phyloP scores from a whole-genome alignment of 2,329 filamentous ascomycete species.

The Mariannaea elegans region DNA sequence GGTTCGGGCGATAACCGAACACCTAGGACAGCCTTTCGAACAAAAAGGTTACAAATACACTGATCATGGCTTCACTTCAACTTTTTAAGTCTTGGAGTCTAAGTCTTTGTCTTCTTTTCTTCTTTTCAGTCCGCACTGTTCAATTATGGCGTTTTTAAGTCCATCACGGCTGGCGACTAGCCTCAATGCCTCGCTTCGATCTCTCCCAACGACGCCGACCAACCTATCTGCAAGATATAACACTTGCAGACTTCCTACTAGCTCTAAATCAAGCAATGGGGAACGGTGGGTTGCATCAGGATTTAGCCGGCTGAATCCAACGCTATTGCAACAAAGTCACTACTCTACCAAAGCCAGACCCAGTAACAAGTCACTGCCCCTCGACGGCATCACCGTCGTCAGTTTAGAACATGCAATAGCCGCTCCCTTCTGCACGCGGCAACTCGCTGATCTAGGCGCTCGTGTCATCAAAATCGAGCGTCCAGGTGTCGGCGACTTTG shows the following conservation, averaged over 20 bases:
- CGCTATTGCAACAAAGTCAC: neutral
- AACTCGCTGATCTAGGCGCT: conserved; percentile 62
- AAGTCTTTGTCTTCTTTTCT: no score
- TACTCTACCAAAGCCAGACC: conserved; percentile 6
- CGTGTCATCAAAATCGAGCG: conserved; percentile 65
- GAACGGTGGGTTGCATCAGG: no score
- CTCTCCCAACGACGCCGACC: neutral
- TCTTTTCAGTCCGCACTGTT: neutral
- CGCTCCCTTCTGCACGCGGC: conserved; percentile 63
- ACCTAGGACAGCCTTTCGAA: no score
- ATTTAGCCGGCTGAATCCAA: no score
- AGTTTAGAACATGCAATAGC: conserved; percentile 64
- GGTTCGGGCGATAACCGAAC: no score
- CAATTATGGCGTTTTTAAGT: neutral
- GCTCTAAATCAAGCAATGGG: neutral
- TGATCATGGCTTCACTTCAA: no score
- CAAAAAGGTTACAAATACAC: no score
- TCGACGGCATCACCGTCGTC: conserved; percentile 47
- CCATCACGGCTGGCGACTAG: neutral
- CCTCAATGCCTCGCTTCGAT: neutral
- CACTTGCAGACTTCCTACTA: neutral
- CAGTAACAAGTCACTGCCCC: conserved; percentile 14
- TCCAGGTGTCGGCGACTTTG: conserved; percentile 61
- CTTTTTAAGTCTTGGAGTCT: no score
- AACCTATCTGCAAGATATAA: neutral